Evolutionary conservation across 495 filamentous ascomycete genomes (phyloP).

Genomic region (Aspergillus taichungensis): DNA sequence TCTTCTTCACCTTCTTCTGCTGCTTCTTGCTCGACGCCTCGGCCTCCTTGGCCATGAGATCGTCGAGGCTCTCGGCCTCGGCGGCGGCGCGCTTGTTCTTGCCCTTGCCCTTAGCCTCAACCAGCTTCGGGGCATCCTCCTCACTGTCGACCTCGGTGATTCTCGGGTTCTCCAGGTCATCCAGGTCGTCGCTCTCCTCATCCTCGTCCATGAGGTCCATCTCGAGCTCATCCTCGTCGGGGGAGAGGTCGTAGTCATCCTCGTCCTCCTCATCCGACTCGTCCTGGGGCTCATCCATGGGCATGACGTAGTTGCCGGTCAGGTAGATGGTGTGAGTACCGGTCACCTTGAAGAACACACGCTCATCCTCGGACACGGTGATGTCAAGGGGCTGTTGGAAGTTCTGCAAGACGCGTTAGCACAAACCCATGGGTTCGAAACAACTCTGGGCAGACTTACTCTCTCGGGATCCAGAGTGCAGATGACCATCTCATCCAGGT

Average conservation of each 20-base stretch:
- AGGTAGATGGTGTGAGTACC: constrained; percentile 86
- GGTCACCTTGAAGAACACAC: constrained; percentile 80
- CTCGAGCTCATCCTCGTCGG: constrained; percentile 59
- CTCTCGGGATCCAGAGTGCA: constrained; percentile 87
- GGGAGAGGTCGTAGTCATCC: constrained; percentile 74
- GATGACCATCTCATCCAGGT: constrained; percentile 78
- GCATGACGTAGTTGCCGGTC: constrained; percentile 87
- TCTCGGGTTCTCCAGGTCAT: constrained; percentile 68
- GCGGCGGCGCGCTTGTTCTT: constrained; percentile 56
- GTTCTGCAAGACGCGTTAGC: constrained; percentile 43
- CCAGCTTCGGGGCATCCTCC: constrained; percentile 73
- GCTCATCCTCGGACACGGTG: constrained; percentile 75
- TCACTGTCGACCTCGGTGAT: constrained; percentile 80
- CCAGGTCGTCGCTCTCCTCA: constrained; percentile 77
- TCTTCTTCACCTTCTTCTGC: constrained; percentile 97
- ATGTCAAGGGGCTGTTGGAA: constrained; percentile 96
- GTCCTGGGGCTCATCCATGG: constrained; percentile 46
- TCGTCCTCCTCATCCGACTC: constrained; percentile 60
- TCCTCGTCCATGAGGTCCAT: constrained; percentile 50
- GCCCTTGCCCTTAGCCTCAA: constrained; percentile 70
- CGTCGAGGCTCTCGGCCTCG: constrained; percentile 57
- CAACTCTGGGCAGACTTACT: constrained; percentile 34
- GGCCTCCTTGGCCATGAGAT: constrained; percentile 62
- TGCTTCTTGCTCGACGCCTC: constrained; percentile 87
- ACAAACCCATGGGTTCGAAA: constrained; percentile 1